These are phyloP conservation scores for Chenopodium suecicum DNA, from an alignment of 148 eudicot species.

Conservation along the genomic window DNA sequence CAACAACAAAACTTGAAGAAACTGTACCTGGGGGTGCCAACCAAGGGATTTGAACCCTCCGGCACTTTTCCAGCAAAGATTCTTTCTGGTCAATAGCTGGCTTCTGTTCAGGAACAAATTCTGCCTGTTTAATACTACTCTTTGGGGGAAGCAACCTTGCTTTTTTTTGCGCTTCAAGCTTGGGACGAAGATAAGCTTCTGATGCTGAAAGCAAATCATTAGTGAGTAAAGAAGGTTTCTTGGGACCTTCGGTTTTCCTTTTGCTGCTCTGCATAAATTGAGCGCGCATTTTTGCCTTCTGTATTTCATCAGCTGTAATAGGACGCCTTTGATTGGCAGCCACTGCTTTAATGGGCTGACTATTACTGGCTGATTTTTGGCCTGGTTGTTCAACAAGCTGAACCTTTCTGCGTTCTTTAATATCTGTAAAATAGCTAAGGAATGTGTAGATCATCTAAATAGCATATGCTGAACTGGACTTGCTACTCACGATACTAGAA, in stretches of 20 bases:
- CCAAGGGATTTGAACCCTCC: constrained; percentile 75
- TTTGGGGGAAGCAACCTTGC: constrained; percentile 40
- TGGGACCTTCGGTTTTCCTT: constrained; percentile 44
- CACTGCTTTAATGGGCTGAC: constrained; percentile 48
- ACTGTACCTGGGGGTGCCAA: constrained; percentile 82
- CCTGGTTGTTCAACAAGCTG: constrained; percentile 91
- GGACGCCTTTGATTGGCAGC: constrained; percentile 71
- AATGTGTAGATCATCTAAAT: constrained; percentile 20
- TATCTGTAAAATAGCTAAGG: constrained; percentile 66
- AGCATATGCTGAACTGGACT: not conserved
- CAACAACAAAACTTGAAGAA: constrained; percentile 26
- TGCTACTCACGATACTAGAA: not conserved
- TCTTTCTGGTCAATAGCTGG: constrained; percentile 37
- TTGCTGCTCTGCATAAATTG: constrained; percentile 68
- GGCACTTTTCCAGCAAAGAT: constrained; percentile 55
- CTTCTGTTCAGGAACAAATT: constrained; percentile 38
- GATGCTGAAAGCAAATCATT: constrained; percentile 45
- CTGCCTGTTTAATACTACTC: constrained; percentile 34
- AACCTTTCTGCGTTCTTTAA: constrained; percentile 85
- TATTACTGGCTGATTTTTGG: constrained; percentile 61
- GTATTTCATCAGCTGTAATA: constrained; percentile 94
- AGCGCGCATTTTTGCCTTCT: constrained; percentile 92
- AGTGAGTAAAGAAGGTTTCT: constrained; percentile 41
- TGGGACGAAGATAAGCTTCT: constrained; percentile 47
- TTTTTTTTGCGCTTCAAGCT: constrained; percentile 60